Conservation (phyloP, 352 stramenopile genomes). For the Globisporangium cederbergense region DNA sequence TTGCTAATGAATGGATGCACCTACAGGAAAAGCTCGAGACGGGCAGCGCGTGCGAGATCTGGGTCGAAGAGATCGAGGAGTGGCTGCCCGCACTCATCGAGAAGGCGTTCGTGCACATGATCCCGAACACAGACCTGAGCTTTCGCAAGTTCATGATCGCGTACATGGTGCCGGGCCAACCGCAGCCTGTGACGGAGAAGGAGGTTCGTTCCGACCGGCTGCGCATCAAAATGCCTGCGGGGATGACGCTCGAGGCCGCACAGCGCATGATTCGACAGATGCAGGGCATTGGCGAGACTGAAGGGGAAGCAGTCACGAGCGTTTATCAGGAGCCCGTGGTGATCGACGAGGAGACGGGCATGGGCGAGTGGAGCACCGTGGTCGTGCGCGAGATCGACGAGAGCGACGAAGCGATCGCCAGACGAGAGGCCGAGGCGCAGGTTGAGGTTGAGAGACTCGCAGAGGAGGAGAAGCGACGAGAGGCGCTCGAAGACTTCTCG, state of each 20-base stretch:
- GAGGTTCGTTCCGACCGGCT: slow-evolving; percentile 57
- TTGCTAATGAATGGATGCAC: not conserved
- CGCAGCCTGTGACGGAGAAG: slow-evolving; percentile 39
- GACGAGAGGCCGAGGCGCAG: slow-evolving; percentile 44
- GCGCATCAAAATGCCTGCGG: slow-evolving; percentile 60
- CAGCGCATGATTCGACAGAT: slow-evolving; percentile 60
- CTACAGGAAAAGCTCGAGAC: slow-evolving; percentile 45
- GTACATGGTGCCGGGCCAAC: slow-evolving; percentile 50
- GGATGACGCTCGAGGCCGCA: slow-evolving; percentile 58
- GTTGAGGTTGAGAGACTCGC: slow-evolving; percentile 28
- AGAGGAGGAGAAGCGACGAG: slow-evolving; percentile 49
- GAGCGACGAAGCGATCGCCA: slow-evolving; percentile 54
- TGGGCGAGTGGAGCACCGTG: slow-evolving; percentile 82
- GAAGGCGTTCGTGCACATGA: slow-evolving; percentile 41
- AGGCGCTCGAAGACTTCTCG: slow-evolving; percentile 66
- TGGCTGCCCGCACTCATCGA: slow-evolving; percentile 79
- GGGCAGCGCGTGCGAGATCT: slow-evolving; percentile 78
- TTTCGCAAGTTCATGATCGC: slow-evolving; percentile 62
- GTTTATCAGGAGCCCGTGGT: slow-evolving; percentile 16
- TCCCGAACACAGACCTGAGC: slow-evolving; percentile 65
- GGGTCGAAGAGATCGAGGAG: slow-evolving; percentile 69
- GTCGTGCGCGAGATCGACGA: slow-evolving; percentile 73
- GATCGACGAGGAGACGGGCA: slow-evolving; percentile 73
- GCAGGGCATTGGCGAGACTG: slow-evolving; percentile 24
- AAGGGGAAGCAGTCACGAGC: slow-evolving; percentile 11